Conservation (phyloP, 208 protist species). For the Trypanosoma brucei region DNA sequence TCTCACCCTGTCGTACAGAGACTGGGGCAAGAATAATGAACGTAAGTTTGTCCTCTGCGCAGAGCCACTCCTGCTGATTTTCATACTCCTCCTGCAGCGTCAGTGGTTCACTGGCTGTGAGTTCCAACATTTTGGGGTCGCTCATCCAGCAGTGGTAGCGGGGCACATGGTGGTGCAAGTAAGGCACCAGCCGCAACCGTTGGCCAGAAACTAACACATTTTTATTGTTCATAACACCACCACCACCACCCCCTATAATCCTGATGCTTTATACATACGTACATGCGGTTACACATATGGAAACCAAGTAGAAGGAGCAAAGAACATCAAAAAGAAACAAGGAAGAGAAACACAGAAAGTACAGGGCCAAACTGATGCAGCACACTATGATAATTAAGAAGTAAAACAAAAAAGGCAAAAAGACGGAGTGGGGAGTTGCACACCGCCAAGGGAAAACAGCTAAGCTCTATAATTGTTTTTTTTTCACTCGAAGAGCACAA, state of each 20-base stretch:
- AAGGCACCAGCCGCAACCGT: conserved; percentile 77
- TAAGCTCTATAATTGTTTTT: too few species aligned
- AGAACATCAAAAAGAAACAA: conserved; percentile 1
- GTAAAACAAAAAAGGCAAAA: too few species aligned
- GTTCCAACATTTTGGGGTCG: conserved; percentile 48
- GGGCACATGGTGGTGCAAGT: conserved; percentile 71
- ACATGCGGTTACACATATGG: conserved; percentile 1
- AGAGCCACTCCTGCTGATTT: conserved; percentile 84
- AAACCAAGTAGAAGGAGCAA: not conserved
- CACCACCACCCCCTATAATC: not conserved
- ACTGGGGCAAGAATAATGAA: conserved; percentile 74
- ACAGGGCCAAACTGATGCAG: not conserved
- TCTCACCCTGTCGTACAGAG: too few species aligned
- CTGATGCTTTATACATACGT: not conserved
- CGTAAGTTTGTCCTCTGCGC: conserved; percentile 82
- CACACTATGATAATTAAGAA: too few species aligned
- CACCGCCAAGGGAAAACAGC: too few species aligned
- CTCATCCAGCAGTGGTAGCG: conserved; percentile 91
- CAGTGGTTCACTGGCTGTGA: conserved; percentile 83
- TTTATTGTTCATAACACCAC: conserved; percentile 75
- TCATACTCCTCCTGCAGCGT: conserved; percentile 81
- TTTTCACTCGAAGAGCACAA: too few species aligned
- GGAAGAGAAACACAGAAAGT: conserved; percentile 9
- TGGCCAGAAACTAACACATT: conserved; percentile 43
- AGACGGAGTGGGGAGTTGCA: too few species aligned